A percentile compares a stretch with the other conserved stretches of the same genome.
phyloP scores from a whole-genome alignment of 2,329 filamentous ascomycete species.

The Alternaria arborescens region DNA sequence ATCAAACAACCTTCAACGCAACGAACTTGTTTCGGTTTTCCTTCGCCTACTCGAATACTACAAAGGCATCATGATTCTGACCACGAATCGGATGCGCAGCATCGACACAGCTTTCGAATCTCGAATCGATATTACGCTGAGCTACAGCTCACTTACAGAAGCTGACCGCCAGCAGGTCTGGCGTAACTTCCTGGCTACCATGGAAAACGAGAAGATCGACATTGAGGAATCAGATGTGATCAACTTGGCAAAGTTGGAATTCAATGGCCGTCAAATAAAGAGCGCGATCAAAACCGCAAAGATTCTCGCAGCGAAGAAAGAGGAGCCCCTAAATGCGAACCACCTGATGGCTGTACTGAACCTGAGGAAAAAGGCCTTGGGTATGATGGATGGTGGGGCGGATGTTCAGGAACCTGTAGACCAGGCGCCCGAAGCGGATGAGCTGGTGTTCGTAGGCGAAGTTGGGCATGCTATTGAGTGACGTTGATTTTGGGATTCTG shows the following conservation, averaged over 20 bases:
- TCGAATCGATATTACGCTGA: slow-evolving; percentile 23
- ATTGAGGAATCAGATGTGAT: slow-evolving; percentile 6
- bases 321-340: slow-evolving; percentile 13
- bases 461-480: not conserved
- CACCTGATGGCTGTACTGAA: slow-evolving; percentile 18
- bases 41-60: slow-evolving; percentile 55
- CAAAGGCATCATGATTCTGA: slow-evolving; percentile 55
- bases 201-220: slow-evolving; percentile 11
- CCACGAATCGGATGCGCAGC: slow-evolving; percentile 52
- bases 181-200: slow-evolving; percentile 15
- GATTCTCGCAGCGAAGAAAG: slow-evolving; percentile 21
- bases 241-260: slow-evolving; percentile 4
- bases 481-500: not conserved
- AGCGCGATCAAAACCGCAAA: slow-evolving; percentile 17
- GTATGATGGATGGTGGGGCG: slow-evolving; percentile 9
- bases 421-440: not conserved
- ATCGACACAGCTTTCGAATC: slow-evolving; percentile 53
- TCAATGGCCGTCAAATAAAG: slow-evolving; percentile 19
- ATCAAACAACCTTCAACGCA: slow-evolving; percentile 26
- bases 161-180: slow-evolving; percentile 37
- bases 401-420: not conserved
- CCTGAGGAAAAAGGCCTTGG: slow-evolving; percentile 10
- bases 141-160: slow-evolving; percentile 50
- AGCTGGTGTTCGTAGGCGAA: not conserved
- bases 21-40: slow-evolving; percentile 35